Conservation (phyloP, 345 rosid species). For the Clarkia xantiana region DNA sequence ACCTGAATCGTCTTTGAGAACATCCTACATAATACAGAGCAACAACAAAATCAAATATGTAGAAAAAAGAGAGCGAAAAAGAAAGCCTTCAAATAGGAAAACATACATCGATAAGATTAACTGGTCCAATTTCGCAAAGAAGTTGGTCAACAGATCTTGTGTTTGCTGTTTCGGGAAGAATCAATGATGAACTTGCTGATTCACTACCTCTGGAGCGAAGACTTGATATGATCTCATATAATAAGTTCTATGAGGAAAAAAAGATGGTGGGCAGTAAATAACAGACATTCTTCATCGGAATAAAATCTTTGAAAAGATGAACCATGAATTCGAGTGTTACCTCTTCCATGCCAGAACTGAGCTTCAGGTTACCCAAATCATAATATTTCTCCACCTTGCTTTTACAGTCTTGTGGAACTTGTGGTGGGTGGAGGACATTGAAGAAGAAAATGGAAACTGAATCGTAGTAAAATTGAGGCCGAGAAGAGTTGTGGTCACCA, state of each 20-base stretch:
- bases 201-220: slow-evolving; percentile 48
- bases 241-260: slow-evolving; percentile 37
- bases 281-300: background rate
- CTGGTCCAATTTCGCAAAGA: slow-evolving; percentile 45
- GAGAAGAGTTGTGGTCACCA: slow-evolving; percentile 88
- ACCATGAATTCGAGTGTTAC: slow-evolving; percentile 3
- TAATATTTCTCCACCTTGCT: slow-evolving; percentile 72
- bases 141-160: slow-evolving; percentile 52
- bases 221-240: slow-evolving; percentile 70
- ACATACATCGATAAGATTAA: slow-evolving; percentile 21
- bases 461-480: slow-evolving; percentile 85
- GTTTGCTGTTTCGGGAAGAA: slow-evolving; percentile 39
- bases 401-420: slow-evolving; percentile 27
- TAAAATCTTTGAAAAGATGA: no score
- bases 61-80: slow-evolving; percentile 2
- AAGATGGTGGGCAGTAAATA: background rate
- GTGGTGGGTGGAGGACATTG: slow-evolving; percentile 87
- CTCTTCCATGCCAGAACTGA: slow-evolving; percentile 47
- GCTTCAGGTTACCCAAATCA: slow-evolving; percentile 50
- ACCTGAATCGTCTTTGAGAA: no score
- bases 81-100: background rate
- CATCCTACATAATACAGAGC: no score
- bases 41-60: background rate
- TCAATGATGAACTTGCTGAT: slow-evolving; percentile 79
- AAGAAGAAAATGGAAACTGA: slow-evolving; percentile 90